Evolutionary conservation across 306 rosid species (phyloP), one percentile per base, ranked within the genome.

Genomic region (Dalbergia cultrata): DNA sequence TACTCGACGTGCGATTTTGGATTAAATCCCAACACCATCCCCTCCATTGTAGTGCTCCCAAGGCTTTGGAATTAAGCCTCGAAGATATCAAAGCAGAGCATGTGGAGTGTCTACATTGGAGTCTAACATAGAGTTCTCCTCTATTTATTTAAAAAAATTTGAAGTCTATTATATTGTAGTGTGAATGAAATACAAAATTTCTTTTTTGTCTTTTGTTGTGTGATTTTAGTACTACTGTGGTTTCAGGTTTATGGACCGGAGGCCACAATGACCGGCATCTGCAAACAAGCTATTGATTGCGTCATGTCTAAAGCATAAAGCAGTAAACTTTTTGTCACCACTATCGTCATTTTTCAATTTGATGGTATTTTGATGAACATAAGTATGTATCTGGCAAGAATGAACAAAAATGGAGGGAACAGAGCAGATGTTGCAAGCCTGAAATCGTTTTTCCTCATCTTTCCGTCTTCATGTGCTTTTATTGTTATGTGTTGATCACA

Each of bases 231-330:
- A 50, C 60, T 45, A 18, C 76, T 71, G 73, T 79, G 41, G 21
- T 58, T 88, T 79, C 85, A 93, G 97, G 93, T 93, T 67, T 93
- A 87, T 81, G 97, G 97, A 31, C 97, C 94, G 0, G 97, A 93
- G 78, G 94, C 90, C 65, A 93, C 97, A 49, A 93, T 93, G 98
- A 93, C 98, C 1, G 89, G 90, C 66, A 91, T 93, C 80, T 93
- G 97, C 90, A 93, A 90, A 84, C 88, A 93, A 75, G 98, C 98
- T 41, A 93, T 93, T 19, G 97, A 91, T 21, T 91, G 94, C 90
- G 81, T 93, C 79, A 81, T 81, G 81, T 76, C 88, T 45, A 84
- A 80, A 67, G 86, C 92, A 50, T 90, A 76, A 76, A 65, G 59
- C 76, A 31, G 66, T 57, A 49, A 39, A 50, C 53, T 22, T 39